Evolutionary conservation across 495 filamentous ascomycete genomes (phyloP).

Genomic region (Usnea hakonensis): DNA sequence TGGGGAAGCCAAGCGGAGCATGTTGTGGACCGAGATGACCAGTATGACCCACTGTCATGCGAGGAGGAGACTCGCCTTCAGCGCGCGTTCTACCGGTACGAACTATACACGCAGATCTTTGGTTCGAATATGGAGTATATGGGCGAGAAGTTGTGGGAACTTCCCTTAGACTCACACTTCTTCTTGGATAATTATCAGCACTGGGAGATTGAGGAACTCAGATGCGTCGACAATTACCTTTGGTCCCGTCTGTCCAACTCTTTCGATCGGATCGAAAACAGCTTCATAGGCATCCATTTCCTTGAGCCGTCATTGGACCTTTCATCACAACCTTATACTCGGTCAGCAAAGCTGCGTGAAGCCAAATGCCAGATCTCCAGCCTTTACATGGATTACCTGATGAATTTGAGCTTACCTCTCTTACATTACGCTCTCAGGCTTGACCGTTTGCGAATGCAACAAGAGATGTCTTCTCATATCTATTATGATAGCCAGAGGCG

Average conservation of each 20-base stretch:
- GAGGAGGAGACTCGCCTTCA: not conserved
- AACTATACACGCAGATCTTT: not conserved
- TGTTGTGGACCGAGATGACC: too few species aligned
- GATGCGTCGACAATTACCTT: not conserved
- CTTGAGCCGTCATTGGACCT: not conserved
- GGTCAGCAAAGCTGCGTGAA: not conserved
- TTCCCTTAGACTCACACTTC: not conserved
- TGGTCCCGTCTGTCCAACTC: not conserved
- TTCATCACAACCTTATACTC: not conserved
- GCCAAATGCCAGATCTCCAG: not conserved
- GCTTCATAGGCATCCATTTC: not conserved
- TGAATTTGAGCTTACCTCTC: not conserved
- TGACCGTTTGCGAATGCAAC: not conserved
- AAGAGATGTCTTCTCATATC: not conserved
- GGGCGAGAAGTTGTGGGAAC: not conserved
- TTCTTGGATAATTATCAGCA: not conserved
- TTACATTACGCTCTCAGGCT: not conserved
- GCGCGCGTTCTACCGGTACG: not conserved
- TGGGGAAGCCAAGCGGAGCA: too few species aligned
- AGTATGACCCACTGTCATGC: not conserved
- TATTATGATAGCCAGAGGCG: not conserved
- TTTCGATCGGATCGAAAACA: not conserved
- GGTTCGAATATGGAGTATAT: not conserved
- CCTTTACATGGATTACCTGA: not conserved
- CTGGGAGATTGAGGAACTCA: not conserved